Base-by-base conservation (phyloP, 495 filamentous ascomycete genomes). In the Tricharina praecox region DNA sequence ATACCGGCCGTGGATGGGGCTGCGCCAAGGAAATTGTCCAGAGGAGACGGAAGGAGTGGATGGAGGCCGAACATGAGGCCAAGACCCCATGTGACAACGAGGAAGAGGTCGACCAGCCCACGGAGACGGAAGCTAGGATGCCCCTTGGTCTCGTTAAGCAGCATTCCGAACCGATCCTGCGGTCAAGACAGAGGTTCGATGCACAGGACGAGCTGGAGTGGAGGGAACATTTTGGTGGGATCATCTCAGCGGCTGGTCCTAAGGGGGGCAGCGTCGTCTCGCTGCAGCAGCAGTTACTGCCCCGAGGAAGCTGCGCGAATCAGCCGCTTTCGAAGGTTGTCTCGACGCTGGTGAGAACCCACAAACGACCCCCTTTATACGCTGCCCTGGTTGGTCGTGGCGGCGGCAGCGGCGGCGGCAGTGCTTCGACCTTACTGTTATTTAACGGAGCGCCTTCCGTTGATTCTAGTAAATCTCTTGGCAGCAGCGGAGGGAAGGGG, bases 1-100 rank as follows among this genome's bases (percentile, higher is more conserved):
- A 43, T 18, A 32, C 30, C 23, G 56, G 56, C 28, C 46, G 56
- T 28, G 49, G 56, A 4, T 59, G 56, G 56, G 56, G 55, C 2
- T 44, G 50, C 25, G 56, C 55, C 3, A 49, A 50, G 23, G 47
- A 52, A 38, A 45, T 59, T 37, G 36, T 48, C 23, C 20, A 54
- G 4, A 21, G 37, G 8, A 46, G 52, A 38, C 55, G 48, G 32
- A 50, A 52, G 21, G 48, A 45, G 16, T 59, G 56, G 56, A 23
- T 33, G 11, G 43, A 46, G 24, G 25, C 11, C n/a, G 34, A 46
- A 33, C 13, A 33, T 34, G 8, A 8, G 43, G 15, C 32, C 5
- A 15, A 8, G n/a, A 1, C 7, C 8, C 39, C 13, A 8, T 4
- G 10, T 33, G 25, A 15, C 24, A 9, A 8, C 13, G 24, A 46